Conservation (phyloP, 192 early-diverging fungal species). For the Funneliformis geosporum region DNA sequence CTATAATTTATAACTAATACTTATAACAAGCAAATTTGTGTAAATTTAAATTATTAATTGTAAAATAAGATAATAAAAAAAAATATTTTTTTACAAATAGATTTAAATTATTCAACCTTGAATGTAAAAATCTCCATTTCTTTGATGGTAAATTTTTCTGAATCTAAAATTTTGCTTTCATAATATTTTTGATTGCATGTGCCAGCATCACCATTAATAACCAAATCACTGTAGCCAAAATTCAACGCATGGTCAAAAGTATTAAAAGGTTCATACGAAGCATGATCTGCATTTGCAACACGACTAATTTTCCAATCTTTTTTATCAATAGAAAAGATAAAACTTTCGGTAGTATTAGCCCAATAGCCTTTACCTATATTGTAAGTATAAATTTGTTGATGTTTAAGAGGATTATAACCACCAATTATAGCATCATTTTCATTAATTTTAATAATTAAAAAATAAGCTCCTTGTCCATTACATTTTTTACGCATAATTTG, state of each 20-base stretch:
- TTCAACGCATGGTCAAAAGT: not conserved
- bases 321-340: too few species aligned
- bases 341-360: too few species aligned
- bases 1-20: too few species aligned
- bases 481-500: not conserved
- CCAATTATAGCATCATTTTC: not conserved
- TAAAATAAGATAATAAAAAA: too few species aligned
- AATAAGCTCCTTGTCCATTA: not conserved
- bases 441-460: not conserved
- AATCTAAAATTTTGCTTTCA: not conserved
- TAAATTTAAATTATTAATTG: too few species aligned
- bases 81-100: too few species aligned
- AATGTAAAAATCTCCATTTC: not conserved
- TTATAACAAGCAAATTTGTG: too few species aligned
- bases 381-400: too few species aligned
- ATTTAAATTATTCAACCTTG: too few species aligned
- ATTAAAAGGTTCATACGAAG: too few species aligned
- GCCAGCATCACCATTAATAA: not conserved
- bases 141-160: not conserved
- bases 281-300: not conserved
- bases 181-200: not conserved
- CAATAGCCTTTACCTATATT: too few species aligned
- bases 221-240: not conserved
- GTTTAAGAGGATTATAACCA: not conserved
- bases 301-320: not conserved